Base-by-base conservation (phyloP, 352 stramenopile genomes). In the Phytophthora fragariaefolia region DNA sequence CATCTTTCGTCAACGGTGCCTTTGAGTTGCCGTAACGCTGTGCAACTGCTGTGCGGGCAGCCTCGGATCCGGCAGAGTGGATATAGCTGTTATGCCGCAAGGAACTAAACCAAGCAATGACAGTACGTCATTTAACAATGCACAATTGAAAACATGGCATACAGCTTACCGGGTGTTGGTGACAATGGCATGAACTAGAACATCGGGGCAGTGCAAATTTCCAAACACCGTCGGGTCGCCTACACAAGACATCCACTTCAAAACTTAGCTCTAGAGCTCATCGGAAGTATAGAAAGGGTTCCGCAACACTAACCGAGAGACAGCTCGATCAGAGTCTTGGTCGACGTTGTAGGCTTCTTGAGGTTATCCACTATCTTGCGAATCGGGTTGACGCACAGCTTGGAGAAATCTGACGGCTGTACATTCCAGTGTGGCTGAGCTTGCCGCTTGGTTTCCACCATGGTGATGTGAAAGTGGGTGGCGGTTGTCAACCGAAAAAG, bases 311-410 rank as follows among this genome's bases (percentile, higher is more conserved):
- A 28, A 89, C 81, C 94, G 46, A 98, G 83, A 51, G 93, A 97
- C 30, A 98, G 83, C 40, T 90, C 95, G 58, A 98, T 98, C 55
- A 97, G 80, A 43, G 87, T 69, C 73, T 98, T 98, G 38, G 88
- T 80, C 49, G 92, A 77, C 50, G 90, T 89, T 52, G 89, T 68
- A 7, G 86, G 87, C 36, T 92, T 95, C 76, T 98, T 92, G 74
- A 99, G 96, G 65, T 90, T 92, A 82, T 98, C 95, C 17, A 99
- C 92, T 62, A 98, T 98, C 45, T 96, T 93, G 34, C 95, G 87
- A 68, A 99, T 98, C 7, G 94, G 95, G 79, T 99, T 99, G 18
- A 76, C 58, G 58, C 77, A 90, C 30, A 82, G 67, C 51, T 77
- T 79, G 20, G 84, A 87, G 36, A 92, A 86, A 43, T 89, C 79